Evolutionary conservation across 2,329 filamentous ascomycete species (phyloP).

Genomic region (Pyrenochaeta sp.): DNA sequence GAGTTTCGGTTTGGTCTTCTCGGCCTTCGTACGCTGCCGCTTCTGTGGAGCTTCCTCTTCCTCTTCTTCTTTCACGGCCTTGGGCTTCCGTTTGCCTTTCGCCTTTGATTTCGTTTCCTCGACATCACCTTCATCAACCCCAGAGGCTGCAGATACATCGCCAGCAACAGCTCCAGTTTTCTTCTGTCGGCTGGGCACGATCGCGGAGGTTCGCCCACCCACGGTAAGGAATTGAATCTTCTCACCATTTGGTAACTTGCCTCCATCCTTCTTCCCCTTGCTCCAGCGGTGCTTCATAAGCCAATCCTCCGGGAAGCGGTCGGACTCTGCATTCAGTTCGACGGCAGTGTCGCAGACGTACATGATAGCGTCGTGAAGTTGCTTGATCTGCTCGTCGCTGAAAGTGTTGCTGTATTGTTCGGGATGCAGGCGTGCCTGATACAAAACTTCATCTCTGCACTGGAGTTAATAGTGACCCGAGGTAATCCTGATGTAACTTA

Average conservation of each 20-base stretch:
- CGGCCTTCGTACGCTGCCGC: conserved; percentile 28
- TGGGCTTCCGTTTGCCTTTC: conserved; percentile 45
- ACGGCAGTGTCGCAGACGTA: conserved; percentile 83
- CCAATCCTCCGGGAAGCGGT: conserved; percentile 83
- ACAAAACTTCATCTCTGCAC: conserved; percentile 80
- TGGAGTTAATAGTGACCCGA: not conserved
- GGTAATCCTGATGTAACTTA: conserved; percentile 42
- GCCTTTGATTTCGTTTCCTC: conserved; percentile 38
- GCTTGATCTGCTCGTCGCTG: conserved; percentile 71
- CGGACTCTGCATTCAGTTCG: conserved; percentile 79
- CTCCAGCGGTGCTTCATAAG: conserved; percentile 88
- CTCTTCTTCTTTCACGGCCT: conserved; percentile 31
- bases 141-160: conserved; percentile 56
- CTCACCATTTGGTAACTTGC: conserved; percentile 79
- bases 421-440: conserved; percentile 86
- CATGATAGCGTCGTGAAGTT: conserved; percentile 75
- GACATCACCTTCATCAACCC: conserved; percentile 31
- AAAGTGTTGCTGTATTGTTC: conserved; percentile 93
- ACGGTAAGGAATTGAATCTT: conserved; percentile 88
- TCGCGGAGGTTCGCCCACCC: conserved; percentile 88
- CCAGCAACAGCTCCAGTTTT: conserved; percentile 71
- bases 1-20: conserved; percentile 24
- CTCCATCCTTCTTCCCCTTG: conserved; percentile 78
- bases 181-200: conserved; percentile 85
- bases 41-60: conserved; percentile 25